A percentile compares a stretch with the other conserved stretches of the same genome.
phyloP scores from a whole-genome alignment of 192 early-diverging fungal species.

The Coemansia sp. region DNA sequence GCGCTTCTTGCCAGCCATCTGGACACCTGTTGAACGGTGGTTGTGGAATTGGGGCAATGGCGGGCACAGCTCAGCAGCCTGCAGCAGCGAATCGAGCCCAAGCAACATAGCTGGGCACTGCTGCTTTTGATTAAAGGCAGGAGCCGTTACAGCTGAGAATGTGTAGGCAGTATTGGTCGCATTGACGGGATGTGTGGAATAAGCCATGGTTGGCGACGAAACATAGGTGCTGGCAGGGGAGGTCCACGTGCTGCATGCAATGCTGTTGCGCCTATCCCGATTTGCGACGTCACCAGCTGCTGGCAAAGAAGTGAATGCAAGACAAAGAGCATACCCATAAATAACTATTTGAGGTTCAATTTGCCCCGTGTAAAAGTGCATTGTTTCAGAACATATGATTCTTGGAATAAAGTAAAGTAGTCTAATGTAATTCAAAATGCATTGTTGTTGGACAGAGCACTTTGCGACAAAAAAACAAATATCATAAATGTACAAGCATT shows the following conservation, averaged over 20 bases:
- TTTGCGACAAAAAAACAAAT: no score
- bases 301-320: no score
- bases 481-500: no score
- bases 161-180: background rate
- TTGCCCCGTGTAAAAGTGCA: no score
- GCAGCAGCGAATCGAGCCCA: slow-evolving; percentile 46
- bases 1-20: slow-evolving; percentile 15
- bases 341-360: no score
- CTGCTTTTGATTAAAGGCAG: background rate
- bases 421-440: no score
- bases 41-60: slow-evolving; percentile 19
- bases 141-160: background rate
- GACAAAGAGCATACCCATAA: no score
- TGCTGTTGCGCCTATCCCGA: background rate
- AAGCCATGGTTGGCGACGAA: background rate
- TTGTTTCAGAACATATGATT: no score
- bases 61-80: slow-evolving; percentile 34
- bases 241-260: background rate
- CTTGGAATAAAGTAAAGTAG: no score
- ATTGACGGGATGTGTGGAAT: background rate
- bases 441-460: no score
- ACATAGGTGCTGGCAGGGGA: background rate
- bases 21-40: background rate
- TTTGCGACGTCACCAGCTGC: no score
- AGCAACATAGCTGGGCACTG: background rate